These are phyloP conservation scores for Baudoinia panamericana DNA, from an alignment of 495 filamentous ascomycete genomes.

Conservation along the genomic window DNA sequence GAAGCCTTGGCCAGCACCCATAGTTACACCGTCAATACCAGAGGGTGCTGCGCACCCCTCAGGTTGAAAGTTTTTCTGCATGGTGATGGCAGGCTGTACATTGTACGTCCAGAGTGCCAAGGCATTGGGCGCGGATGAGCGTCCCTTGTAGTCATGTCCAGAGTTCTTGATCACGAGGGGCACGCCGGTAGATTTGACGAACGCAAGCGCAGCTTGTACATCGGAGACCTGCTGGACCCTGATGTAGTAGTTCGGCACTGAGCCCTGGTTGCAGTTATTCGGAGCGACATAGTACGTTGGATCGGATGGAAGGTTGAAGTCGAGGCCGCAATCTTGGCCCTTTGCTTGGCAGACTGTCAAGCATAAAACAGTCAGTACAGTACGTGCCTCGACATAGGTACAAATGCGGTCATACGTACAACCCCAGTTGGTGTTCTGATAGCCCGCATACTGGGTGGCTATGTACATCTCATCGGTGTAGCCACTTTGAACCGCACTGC, in stretches of 20 bases:
- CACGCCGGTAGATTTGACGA: background rate
- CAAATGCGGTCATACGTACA: too few relatives aligned
- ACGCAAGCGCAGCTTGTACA: slow-evolving; percentile 9
- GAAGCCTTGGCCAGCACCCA: slow-evolving; percentile 13
- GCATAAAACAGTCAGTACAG: too few relatives aligned
- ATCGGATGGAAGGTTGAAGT: slow-evolving; percentile 7
- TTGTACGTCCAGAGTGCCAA: slow-evolving; percentile 11
- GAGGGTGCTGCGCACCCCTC: slow-evolving; percentile 6
- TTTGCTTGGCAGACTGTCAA: background rate
- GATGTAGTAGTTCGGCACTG: slow-evolving; percentile 9
- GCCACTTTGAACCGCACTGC: slow-evolving; percentile 2
- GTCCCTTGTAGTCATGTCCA: slow-evolving; percentile 12
- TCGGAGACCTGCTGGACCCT: slow-evolving; percentile 7
- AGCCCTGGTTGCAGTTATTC: slow-evolving; percentile 5
- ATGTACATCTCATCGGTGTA: slow-evolving; percentile 6
- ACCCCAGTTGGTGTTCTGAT: too few relatives aligned
- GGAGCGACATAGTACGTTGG: slow-evolving; percentile 2
- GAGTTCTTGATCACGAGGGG: slow-evolving; percentile 10
- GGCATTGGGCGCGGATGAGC: background rate
- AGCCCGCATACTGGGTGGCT: slow-evolving; percentile 5
- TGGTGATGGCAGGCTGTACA: slow-evolving; percentile 2
- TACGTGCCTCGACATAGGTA: too few relatives aligned
- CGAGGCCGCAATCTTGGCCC: slow-evolving; percentile 4
- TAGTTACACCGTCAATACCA: slow-evolving; percentile 6
- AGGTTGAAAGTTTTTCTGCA: slow-evolving; percentile 1